These are phyloP conservation scores for Alternaria ventricosa DNA, from an alignment of 2,329 filamentous ascomycete species.

Conservation along the genomic window DNA sequence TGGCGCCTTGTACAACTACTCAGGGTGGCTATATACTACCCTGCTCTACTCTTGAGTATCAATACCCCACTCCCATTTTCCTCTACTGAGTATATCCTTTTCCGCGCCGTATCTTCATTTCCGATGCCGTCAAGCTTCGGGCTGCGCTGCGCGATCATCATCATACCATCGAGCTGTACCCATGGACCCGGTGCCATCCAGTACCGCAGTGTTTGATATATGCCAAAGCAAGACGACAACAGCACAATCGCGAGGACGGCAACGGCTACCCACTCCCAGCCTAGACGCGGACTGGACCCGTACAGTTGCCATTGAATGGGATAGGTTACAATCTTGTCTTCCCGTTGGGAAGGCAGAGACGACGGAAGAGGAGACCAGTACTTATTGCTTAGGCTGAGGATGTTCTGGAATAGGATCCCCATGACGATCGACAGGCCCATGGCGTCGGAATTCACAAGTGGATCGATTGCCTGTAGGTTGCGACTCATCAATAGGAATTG, in stretches of 20 bases:
- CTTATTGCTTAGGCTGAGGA: constrained; percentile 7
- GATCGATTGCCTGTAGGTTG: background rate
- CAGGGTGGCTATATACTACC: background rate
- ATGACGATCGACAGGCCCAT: constrained; percentile 2
- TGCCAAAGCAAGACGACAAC: background rate
- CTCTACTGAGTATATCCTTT: background rate
- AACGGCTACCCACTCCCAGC: constrained; percentile 8
- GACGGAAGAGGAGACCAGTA: constrained; percentile 1
- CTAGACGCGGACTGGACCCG: constrained; percentile 1
- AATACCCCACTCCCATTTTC: background rate
- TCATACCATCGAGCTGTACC: constrained; percentile 3
- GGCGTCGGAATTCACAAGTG: background rate
- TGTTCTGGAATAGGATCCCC: constrained; percentile 3
- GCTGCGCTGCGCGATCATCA: constrained; percentile 8
- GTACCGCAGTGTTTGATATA: background rate
- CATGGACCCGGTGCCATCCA: constrained; percentile 4
- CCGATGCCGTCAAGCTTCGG: background rate
- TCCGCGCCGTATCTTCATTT: background rate
- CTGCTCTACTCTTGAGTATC: constrained; percentile 1
- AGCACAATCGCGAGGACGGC: background rate
- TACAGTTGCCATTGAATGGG: constrained; percentile 16
- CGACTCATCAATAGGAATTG: constrained; percentile 2
- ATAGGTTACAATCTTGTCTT: background rate
- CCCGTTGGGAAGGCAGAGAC: background rate
- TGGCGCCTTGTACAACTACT: background rate